Base-by-base conservation (phyloP, 139 green algal genomes). In the Auxenochlorella protothecoides region DNA sequence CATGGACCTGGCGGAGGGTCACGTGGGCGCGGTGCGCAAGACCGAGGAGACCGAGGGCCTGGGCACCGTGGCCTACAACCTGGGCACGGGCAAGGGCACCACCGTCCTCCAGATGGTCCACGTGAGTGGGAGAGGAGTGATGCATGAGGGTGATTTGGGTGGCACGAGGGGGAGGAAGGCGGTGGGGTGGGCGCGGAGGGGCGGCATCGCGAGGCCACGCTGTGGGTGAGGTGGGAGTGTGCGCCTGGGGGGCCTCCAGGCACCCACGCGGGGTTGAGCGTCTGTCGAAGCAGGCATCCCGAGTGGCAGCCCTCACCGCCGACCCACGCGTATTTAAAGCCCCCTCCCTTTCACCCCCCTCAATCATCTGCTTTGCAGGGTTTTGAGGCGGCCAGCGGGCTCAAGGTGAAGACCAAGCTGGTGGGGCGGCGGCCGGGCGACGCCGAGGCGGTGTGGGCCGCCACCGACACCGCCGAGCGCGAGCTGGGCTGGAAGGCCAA, bases 41-140 rank as follows among this genome's bases (percentile, higher is more conserved):
- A 59, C 96, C 51, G 64, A 87, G 60, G 69, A 65, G n/a, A 84
- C 79, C 15, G 68, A 80, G 2, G 69, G 85, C 44, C 62, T 92
- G 10, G 85, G 88, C 65, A 96, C 90, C 74, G 75, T 87, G n/a
- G 68, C 86, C 51, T 87, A 92, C 83, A 99, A 99, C 83, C 83
- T 99, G 53, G 95, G 95, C 74, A 98, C 93, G 3, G 89, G 91
- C 63, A 91, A 76, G 68, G 90, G 92, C 67, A 94, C 89, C 5
- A 93, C 90, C 4, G 95, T 99, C 54, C 80, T 99, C 59, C 93
- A 99, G 79, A 97, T 99, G 89, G 73, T 80, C 68, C 72, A 44
- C 27, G 27, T 44, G 27, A 44, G 27, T 44, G 27, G 27, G 27
- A 44, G 27, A 44, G 27, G 27, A 44, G 27, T 0, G 1, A 44